Conservation (phyloP, 2,329 filamentous ascomycete species). For the Xylariales sp. region DNA sequence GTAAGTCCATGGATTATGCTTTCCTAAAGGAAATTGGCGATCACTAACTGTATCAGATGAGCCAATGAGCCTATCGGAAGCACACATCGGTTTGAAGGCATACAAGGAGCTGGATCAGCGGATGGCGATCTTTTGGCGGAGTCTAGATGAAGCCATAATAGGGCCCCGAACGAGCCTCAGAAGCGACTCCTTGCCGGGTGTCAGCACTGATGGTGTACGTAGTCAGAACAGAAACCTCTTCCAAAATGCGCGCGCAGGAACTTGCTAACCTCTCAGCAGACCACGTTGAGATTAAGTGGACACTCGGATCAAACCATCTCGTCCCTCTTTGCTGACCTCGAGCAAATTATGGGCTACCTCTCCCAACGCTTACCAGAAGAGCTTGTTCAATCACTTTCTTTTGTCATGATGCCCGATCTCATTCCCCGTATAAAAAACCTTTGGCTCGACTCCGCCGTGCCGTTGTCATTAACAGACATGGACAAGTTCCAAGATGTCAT, state of each 20-base stretch:
- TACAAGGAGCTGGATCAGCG: constrained; percentile 59
- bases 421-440: constrained; percentile 62
- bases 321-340: constrained; percentile 50
- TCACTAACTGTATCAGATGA: too few relatives aligned
- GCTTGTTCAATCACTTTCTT: constrained; percentile 57
- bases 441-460: constrained; percentile 76
- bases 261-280: constrained; percentile 29
- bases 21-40: too few relatives aligned
- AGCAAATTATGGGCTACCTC: constrained; percentile 47
- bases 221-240: constrained; percentile 2
- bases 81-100: constrained; percentile 50
- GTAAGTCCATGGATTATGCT: constrained; percentile 34
- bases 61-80: constrained; percentile 49
- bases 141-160: constrained; percentile 58
- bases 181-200: constrained; percentile 25
- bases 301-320: constrained; percentile 40
- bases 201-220: constrained; percentile 38
- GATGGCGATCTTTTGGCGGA: constrained; percentile 57
- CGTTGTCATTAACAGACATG: constrained; percentile 68
- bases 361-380: constrained; percentile 47
- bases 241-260: neutral
- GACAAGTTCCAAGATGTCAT: constrained; percentile 66
- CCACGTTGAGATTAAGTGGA: constrained; percentile 38
- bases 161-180: constrained; percentile 51
- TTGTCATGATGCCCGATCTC: constrained; percentile 66